Evolutionary conservation across 352 stramenopile genomes (phyloP).

Genomic region (Elongisporangium undulatum): DNA sequence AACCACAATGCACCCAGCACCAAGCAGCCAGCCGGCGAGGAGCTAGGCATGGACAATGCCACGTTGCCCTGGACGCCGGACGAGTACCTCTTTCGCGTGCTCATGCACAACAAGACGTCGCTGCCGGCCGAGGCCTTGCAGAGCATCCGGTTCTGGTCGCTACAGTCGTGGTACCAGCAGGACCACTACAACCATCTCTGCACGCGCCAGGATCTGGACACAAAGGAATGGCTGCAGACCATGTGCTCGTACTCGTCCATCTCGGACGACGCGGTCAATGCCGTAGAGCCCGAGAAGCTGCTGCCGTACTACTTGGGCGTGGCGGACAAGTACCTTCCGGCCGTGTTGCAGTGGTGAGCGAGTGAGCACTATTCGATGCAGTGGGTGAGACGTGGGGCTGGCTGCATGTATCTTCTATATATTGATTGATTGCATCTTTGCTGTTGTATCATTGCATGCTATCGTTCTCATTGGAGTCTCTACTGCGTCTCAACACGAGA

Average conservation of each 20-base stretch:
- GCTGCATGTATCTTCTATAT: background rate
- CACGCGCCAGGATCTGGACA: conserved; percentile 40
- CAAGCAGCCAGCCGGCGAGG: conserved; percentile 1
- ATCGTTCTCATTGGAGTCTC: background rate
- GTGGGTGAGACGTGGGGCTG: background rate
- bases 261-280: conserved; percentile 35
- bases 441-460: background rate
- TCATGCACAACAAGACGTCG: conserved; percentile 57
- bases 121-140: conserved; percentile 62
- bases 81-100: conserved; percentile 68
- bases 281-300: conserved; percentile 23
- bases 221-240: conserved; percentile 64
- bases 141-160: conserved; percentile 67
- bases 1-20: conserved; percentile 31
- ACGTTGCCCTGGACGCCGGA: conserved; percentile 71
- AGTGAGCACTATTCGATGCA: background rate
- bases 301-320: conserved; percentile 70
- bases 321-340: conserved; percentile 67
- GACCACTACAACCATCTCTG: conserved; percentile 49
- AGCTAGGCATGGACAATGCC: conserved; percentile 30
- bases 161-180: conserved; percentile 61
- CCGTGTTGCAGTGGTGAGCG: conserved; percentile 71
- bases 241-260: conserved; percentile 30
- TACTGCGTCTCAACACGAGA: background rate
- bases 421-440: background rate